These are phyloP conservation scores for Nakaseomyces bracarensis DNA, from an alignment of 1,139 yeast genomes.

Conservation along the genomic window DNA sequence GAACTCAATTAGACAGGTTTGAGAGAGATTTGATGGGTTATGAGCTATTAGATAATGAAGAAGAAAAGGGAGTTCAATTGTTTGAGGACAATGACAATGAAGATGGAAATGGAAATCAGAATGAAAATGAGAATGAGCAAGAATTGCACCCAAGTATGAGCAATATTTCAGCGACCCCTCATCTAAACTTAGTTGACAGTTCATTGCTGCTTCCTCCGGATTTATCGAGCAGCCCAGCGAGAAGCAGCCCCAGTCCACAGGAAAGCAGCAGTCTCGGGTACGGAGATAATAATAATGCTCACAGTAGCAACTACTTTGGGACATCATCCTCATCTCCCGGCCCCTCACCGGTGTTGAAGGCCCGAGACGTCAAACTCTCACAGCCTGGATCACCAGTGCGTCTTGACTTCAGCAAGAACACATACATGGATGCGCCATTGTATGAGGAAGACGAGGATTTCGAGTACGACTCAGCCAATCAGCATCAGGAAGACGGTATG, in stretches of 20 bases:
- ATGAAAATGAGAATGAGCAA: neutral
- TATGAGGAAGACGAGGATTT: slow-evolving; percentile 1
- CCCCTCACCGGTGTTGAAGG: slow-evolving; percentile 6
- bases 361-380: slow-evolving; percentile 2
- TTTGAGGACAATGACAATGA: too few relatives aligned
- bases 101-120: too few relatives aligned
- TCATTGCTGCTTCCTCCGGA: slow-evolving; percentile 1
- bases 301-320: too few relatives aligned
- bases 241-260: neutral
- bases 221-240: neutral
- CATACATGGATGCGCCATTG: slow-evolving; percentile 1
- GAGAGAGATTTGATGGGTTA: too few relatives aligned
- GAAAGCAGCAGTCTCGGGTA: neutral
- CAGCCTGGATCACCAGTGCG: slow-evolving; percentile 6
- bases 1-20: too few relatives aligned
- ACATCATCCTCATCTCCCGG: neutral
- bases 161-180: neutral
- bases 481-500: neutral
- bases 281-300: too few relatives aligned
- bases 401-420: neutral
- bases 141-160: neutral
- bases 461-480: slow-evolving; percentile 2
- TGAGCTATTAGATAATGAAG: too few relatives aligned
- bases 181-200: neutral
- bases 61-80: too few relatives aligned